Base-by-base conservation (phyloP, 345 rosid genomes). In the Bruguiera parviflora region DNA sequence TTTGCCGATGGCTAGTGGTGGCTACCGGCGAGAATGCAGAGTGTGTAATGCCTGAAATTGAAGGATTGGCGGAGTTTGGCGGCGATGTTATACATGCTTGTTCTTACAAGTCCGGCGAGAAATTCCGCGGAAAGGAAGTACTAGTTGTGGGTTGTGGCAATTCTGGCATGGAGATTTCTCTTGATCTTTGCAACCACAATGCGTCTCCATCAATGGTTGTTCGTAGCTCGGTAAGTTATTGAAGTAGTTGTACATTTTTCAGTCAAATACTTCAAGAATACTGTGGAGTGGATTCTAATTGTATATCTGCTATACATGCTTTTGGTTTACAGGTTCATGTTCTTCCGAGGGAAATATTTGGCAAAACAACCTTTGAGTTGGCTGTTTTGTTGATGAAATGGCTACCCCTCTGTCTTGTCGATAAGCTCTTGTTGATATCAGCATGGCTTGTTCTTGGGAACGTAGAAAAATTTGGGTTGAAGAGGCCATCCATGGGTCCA, bases 1-100 rank as follows among this genome's bases (percentile, higher is more conserved):
- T 90, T 55, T 92, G 96, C 86, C 77, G 84, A 63, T 95, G 97
- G 97, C 90, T 95, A 1, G 96, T 95, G 69, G 97, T 92, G 73
- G 99, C 97, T 20, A 95, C 99, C 0, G 97, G 99, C 1, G 97
- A 92, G 77, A 92, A 95, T 77, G 97, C 99, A 1, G 97, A 88
- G 84, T 39, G 86, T 24, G 88, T 87, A 55, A 71, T 68, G 75
- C 97, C 99, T 28, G 96, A 85, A 2, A 72, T 92, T 28, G 87
- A 88, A 10, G 99, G 99, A 7, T 75, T 89, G 51, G 35, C 72
- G 0, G 91, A 88, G 58, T 94, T 92, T 22, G 63, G 77, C 8
- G 96, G 97, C 3, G 87, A 92, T 51, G 87, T 95, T 31, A 57
- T 85, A n/a, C 97, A 95, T 63, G 87, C 86, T 10, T 75, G 85